Evolutionary conservation across 345 rosid species (phyloP).

Genomic region (Melastoma malabathricum): DNA sequence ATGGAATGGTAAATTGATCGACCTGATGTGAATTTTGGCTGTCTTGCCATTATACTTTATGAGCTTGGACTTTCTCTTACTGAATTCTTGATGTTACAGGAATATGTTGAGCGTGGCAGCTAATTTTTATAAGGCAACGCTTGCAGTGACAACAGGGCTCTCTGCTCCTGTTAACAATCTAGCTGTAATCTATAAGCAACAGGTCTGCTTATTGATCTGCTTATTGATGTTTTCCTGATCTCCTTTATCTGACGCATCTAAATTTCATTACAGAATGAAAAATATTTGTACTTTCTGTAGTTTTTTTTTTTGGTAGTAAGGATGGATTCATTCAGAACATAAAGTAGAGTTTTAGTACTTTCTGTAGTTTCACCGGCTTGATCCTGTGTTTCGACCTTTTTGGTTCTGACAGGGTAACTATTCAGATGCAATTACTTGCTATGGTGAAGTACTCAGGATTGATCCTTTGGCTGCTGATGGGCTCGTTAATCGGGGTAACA

Average conservation of each 20-base stretch:
- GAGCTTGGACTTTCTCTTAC: neutral
- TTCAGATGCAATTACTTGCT: slow-evolving; percentile 90
- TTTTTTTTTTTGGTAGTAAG: no score
- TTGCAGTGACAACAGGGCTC: slow-evolving; percentile 81
- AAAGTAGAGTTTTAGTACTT: no score
- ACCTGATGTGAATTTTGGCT: slow-evolving; percentile 1
- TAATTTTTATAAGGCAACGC: slow-evolving; percentile 73
- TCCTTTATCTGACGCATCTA: no score
- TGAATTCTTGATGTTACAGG: slow-evolving; percentile 31
- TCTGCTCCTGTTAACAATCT: slow-evolving; percentile 97
- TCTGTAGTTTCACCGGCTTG: no score
- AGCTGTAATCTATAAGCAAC: slow-evolving; percentile 94
- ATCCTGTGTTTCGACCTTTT: slow-evolving; percentile 3
- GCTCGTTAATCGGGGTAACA: slow-evolving; percentile 93
- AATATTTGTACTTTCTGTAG: no score
- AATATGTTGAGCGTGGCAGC: slow-evolving; percentile 76
- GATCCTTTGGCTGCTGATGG: slow-evolving; percentile 99
- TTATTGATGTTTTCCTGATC: neutral
- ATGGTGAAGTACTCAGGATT: slow-evolving; percentile 91
- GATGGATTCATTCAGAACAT: no score
- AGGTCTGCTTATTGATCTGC: slow-evolving; percentile 31
- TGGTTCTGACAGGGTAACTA: slow-evolving; percentile 67
- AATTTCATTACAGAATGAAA: no score
- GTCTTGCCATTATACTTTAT: neutral
- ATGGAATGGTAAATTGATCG: slow-evolving; percentile 71